Evolutionary conservation across 352 stramenopile species (phyloP).

Genomic region (Phytophthora colocasiae): DNA sequence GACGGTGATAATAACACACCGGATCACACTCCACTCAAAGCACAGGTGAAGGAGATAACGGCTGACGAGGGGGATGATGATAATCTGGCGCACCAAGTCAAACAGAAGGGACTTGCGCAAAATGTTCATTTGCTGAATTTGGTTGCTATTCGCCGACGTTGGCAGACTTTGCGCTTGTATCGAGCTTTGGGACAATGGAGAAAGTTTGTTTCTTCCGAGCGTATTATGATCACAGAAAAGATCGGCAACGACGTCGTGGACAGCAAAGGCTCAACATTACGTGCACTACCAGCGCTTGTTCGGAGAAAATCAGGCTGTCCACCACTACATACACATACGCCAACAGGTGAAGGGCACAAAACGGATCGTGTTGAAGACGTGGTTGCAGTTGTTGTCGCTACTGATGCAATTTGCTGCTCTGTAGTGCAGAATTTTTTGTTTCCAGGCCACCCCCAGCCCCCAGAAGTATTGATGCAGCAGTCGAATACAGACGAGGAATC

Average conservation of each 20-base stretch:
- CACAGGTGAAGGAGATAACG: conserved; percentile 15
- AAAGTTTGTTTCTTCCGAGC: not conserved
- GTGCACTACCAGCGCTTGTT: not conserved
- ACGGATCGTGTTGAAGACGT: conserved; percentile 17
- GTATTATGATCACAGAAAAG: too few relatives aligned
- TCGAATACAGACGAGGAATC: not conserved
- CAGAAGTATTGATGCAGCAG: not conserved
- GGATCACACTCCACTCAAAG: conserved; percentile 2
- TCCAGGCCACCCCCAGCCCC: not conserved
- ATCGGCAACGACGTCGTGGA: not conserved
- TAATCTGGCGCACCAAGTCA: conserved; percentile 9
- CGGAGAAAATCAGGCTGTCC: conserved; percentile 10
- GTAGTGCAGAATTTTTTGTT: conserved; percentile 54
- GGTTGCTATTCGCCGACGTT: conserved; percentile 36
- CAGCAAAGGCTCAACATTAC: not conserved
- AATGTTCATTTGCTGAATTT: conserved; percentile 50
- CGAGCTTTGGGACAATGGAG: conserved; percentile 50
- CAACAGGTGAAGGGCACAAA: not conserved
- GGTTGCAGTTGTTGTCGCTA: conserved; percentile 30
- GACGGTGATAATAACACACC: not conserved
- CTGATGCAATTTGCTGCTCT: conserved; percentile 53
- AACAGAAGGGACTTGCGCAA: conserved; percentile 18
- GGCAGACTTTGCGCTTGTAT: conserved; percentile 26
- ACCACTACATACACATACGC: conserved; percentile 13
- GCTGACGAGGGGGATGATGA: conserved; percentile 20